A percentile compares a stretch with the other conserved stretches of the same genome.
Conservation (phyloP, 257 asterid genomes). For the Solanum gandarillasii region DNA sequence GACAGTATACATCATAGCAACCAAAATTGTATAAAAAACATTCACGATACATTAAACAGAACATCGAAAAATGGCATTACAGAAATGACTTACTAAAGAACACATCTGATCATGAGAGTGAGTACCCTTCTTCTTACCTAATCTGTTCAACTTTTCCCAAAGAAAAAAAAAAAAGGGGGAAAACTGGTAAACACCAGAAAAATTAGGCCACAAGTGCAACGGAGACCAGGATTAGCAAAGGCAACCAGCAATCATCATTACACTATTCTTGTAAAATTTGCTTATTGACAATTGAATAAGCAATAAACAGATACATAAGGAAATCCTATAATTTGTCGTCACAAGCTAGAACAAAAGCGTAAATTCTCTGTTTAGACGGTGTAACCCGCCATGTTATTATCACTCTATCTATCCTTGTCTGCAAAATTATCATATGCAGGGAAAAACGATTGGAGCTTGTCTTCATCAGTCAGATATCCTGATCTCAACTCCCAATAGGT, state of each 20-base stretch:
- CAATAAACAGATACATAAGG: neutral
- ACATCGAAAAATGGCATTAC: neutral
- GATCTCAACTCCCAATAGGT: slow-evolving; percentile 71
- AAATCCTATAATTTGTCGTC: neutral
- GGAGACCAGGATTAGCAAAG: neutral
- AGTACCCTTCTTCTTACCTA: neutral
- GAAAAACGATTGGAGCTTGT: slow-evolving; percentile 11
- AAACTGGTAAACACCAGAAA: neutral
- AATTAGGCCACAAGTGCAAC: neutral
- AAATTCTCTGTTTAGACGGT: neutral
- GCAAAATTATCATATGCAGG: slow-evolving; percentile 28
- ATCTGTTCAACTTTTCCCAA: neutral
- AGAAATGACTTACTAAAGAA: neutral
- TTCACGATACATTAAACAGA: neutral
- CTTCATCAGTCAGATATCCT: slow-evolving; percentile 66
- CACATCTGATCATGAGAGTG: neutral
- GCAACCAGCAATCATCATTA: neutral
- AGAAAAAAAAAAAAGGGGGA: neutral
- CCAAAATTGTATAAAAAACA: neutral
- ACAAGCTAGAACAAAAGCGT: neutral
- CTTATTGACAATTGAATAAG: neutral
- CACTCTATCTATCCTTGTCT: slow-evolving; percentile 21
- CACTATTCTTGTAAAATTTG: neutral
- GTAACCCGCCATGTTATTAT: neutral
- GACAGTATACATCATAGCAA: neutral